phyloP scores from a whole-genome alignment of 495 filamentous ascomycete species.

The Tuber indicum region DNA sequence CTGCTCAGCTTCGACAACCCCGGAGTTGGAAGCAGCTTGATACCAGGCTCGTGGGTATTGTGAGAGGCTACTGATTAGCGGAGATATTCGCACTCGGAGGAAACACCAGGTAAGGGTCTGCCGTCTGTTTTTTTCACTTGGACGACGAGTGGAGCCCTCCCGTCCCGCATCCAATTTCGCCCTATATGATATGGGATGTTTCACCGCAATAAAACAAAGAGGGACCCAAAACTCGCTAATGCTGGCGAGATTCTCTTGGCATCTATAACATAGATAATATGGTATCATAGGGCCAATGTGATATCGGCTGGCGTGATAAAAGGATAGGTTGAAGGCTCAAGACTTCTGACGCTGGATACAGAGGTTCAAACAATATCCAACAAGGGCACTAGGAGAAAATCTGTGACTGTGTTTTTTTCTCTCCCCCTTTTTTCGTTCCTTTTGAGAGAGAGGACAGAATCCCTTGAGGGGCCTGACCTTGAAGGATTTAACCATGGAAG shows the following conservation, averaged over 20 bases:
- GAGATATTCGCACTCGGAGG: background rate
- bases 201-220: background rate
- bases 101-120: background rate
- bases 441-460: background rate
- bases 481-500: background rate
- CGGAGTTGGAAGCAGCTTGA: background rate
- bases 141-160: background rate
- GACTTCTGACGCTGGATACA: background rate
- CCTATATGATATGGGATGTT: constrained; percentile 2
- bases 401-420: background rate
- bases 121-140: background rate
- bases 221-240: background rate
- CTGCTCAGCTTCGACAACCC: background rate
- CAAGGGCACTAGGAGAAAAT: background rate
- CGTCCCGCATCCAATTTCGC: constrained; percentile 1
- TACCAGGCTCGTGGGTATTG: background rate
- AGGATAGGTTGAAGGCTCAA: background rate
- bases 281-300: background rate
- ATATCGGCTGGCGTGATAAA: background rate
- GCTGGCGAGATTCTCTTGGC: background rate
- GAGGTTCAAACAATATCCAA: background rate
- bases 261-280: background rate
- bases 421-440: background rate
- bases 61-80: background rate
- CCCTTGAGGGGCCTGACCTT: background rate